Conservation (phyloP, 2,329 filamentous ascomycete species). For the Fonsecaea erecta region DNA sequence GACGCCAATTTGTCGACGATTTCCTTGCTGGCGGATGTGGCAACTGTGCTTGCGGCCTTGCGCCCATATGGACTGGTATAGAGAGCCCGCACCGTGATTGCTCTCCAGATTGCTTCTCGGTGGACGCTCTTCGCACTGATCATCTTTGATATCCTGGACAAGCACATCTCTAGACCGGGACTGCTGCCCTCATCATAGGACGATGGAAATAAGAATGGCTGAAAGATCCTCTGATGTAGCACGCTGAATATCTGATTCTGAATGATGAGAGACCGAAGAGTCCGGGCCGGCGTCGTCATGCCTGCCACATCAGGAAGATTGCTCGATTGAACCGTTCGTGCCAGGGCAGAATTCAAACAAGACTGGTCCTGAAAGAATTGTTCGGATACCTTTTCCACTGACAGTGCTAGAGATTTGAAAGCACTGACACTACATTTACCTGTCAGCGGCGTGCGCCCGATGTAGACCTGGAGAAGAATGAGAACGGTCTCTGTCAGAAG, state of each 20-base stretch:
- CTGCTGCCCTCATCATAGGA: conserved; percentile 58
- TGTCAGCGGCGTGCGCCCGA: conserved; percentile 23
- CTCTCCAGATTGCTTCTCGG: conserved; percentile 63
- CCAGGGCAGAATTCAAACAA: not conserved
- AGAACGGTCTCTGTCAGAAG: conserved; percentile 5
- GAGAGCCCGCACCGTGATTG: conserved; percentile 62
- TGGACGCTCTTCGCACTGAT: conserved; percentile 62
- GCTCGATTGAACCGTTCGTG: not conserved
- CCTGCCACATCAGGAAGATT: conserved; percentile 47
- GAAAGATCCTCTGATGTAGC: conserved; percentile 61
- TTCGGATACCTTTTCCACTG: conserved; percentile 57
- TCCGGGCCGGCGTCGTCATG: conserved; percentile 57
- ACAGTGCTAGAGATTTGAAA: conserved; percentile 57
- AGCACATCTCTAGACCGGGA: conserved; percentile 55
- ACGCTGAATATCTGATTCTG: conserved; percentile 62
- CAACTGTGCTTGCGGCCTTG: conserved; percentile 60
- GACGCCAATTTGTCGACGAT: conserved; percentile 60
- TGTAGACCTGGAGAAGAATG: conserved; percentile 11
- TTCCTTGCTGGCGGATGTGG: conserved; percentile 61
- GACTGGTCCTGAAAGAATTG: conserved; percentile 57
- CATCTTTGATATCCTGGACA: conserved; percentile 60
- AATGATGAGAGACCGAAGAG: conserved; percentile 59
- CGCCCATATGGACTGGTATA: conserved; percentile 63
- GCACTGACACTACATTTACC: conserved; percentile 52
- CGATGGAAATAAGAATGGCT: conserved; percentile 62